phyloP scores from a whole-genome alignment of 2,329 filamentous ascomycete genomes.

The Nemania sp. region DNA sequence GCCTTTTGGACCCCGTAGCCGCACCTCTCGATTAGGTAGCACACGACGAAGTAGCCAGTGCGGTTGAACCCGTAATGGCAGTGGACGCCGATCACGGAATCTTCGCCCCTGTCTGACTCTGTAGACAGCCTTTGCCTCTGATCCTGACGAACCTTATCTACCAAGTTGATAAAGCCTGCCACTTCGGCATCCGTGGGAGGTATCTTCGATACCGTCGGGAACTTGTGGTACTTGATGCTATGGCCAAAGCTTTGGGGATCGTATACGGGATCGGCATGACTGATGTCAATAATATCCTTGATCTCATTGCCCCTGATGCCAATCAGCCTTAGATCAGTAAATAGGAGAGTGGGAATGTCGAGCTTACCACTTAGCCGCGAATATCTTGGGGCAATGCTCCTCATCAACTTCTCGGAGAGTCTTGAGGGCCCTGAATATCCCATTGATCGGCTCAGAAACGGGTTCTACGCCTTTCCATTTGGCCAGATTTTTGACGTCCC shows the following conservation, averaged over 20 bases:
- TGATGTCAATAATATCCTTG: slow-evolving; percentile 85
- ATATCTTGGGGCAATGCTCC: slow-evolving; percentile 73
- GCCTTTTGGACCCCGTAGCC: slow-evolving; percentile 75
- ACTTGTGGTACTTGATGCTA: slow-evolving; percentile 78
- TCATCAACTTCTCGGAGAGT: slow-evolving; percentile 90
- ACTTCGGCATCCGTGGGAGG: slow-evolving; percentile 68
- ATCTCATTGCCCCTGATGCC: slow-evolving; percentile 68
- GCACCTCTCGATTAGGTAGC: slow-evolving; percentile 84
- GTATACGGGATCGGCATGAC: slow-evolving; percentile 88
- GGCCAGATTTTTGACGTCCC: slow-evolving; percentile 94
- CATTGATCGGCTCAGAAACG: slow-evolving; percentile 77
- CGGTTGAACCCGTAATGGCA: slow-evolving; percentile 97
- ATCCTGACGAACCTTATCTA: slow-evolving; percentile 63
- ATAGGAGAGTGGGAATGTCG: neutral
- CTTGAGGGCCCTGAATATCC: slow-evolving; percentile 87
- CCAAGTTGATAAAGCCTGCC: slow-evolving; percentile 56
- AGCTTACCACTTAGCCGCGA: slow-evolving; percentile 51
- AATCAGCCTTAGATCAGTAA: slow-evolving; percentile 39
- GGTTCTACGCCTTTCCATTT: slow-evolving; percentile 86
- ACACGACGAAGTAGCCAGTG: slow-evolving; percentile 88
- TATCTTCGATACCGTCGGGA: slow-evolving; percentile 89
- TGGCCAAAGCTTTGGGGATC: slow-evolving; percentile 73
- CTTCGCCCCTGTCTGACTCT: slow-evolving; percentile 46
- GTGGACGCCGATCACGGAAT: slow-evolving; percentile 76
- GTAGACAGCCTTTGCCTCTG: slow-evolving; percentile 53